Percentiles rank a stretch among this genome's conserved stretches.
Evolutionary conservation across 306 rosid genomes (phyloP).

Genomic region (Vachellia collinsii): DNA sequence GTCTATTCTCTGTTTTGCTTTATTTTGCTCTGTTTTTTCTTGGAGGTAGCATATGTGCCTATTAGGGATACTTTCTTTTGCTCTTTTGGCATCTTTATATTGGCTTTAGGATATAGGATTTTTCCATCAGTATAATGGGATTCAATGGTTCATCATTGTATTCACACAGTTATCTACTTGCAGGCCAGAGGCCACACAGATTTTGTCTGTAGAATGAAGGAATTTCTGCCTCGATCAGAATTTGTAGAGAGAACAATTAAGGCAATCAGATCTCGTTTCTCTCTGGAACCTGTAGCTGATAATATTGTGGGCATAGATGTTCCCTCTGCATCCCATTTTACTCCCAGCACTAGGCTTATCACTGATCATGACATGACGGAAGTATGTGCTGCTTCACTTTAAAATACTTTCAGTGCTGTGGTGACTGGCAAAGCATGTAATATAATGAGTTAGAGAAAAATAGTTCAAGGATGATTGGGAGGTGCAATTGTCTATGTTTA

Average conservation of each 20-base stretch:
- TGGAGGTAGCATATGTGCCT: neutral
- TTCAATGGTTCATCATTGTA: slow-evolving; percentile 24
- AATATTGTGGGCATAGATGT: slow-evolving; percentile 42
- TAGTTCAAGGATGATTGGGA: neutral
- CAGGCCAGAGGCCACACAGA: slow-evolving; percentile 78
- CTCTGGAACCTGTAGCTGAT: slow-evolving; percentile 26
- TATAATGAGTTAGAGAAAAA: neutral
- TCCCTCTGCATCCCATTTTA: slow-evolving; percentile 47
- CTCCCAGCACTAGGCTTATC: slow-evolving; percentile 64
- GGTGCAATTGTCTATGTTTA: neutral
- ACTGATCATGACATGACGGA: slow-evolving; percentile 63
- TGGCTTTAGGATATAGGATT: neutral
- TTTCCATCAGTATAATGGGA: slow-evolving; percentile 1
- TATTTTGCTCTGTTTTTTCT: neutral
- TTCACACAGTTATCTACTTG: slow-evolving; percentile 24
- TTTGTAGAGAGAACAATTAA: slow-evolving; percentile 65
- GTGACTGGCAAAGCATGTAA: neutral
- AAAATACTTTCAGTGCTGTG: neutral
- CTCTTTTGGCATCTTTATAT: neutral
- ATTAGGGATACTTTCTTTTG: neutral
- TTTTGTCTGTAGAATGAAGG: slow-evolving; percentile 81
- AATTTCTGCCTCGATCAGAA: slow-evolving; percentile 65
- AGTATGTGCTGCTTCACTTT: slow-evolving; percentile 23
- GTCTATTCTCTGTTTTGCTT: neutral
- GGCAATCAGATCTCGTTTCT: slow-evolving; percentile 56